phyloP scores from a whole-genome alignment of 768 basidiomycete species.

The Russula dissimulans region DNA sequence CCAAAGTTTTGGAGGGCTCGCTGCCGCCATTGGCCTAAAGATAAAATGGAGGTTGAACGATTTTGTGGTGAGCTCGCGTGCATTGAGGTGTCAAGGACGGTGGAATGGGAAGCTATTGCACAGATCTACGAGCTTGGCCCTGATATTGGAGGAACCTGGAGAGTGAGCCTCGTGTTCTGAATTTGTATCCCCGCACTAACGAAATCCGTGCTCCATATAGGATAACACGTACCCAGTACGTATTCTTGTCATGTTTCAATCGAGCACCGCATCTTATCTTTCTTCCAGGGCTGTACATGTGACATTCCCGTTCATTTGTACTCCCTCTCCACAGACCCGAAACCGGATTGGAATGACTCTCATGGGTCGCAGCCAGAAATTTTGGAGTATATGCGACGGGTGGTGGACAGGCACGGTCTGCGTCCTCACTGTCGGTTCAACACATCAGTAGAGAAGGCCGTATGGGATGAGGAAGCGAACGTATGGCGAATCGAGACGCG shows the following conservation, averaged over 20 bases:
- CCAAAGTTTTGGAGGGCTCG: constrained; percentile 24
- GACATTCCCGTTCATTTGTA: constrained; percentile 23
- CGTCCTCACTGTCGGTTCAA: constrained; percentile 19
- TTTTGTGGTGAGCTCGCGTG: constrained; percentile 23
- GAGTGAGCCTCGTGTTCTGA: neutral
- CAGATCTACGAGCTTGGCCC: constrained; percentile 27
- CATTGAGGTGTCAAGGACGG: no score
- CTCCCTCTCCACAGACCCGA: constrained; percentile 23
- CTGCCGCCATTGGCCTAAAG: constrained; percentile 26
- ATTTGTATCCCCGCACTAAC: neutral
- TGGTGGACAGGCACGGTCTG: constrained; percentile 21
- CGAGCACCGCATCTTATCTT: neutral
- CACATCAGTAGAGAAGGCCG: constrained; percentile 22
- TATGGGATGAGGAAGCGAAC: constrained; percentile 23
- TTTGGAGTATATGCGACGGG: constrained; percentile 21
- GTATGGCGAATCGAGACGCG: constrained; percentile 24
- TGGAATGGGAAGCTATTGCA: neutral
- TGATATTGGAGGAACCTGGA: constrained; percentile 25
- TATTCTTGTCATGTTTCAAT: neutral
- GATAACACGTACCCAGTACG: constrained; percentile 22
- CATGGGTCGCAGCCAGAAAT: constrained; percentile 26
- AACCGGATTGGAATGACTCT: constrained; percentile 22
- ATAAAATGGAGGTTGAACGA: constrained; percentile 24
- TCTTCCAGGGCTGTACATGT: constrained; percentile 21
- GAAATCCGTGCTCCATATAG: neutral